phyloP scores from a whole-genome alignment of 257 asterid species.

The Solanum sparsipilum region DNA sequence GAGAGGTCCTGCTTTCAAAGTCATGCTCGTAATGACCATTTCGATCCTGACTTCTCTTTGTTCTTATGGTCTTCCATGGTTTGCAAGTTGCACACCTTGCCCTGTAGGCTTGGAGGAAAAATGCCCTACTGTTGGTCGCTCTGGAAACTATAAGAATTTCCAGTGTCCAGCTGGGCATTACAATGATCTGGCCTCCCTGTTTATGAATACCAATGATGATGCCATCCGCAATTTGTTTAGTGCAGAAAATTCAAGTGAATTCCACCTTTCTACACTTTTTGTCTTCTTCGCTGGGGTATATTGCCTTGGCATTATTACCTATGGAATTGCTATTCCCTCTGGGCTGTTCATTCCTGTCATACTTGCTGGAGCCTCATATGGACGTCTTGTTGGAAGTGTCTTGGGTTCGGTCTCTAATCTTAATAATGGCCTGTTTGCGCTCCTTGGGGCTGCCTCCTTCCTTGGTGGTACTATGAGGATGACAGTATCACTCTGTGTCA shows the following conservation, averaged over 20 bases:
- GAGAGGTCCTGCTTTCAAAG: constrained; percentile 68
- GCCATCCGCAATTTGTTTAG: constrained; percentile 82
- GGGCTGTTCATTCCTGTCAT: constrained; percentile 98
- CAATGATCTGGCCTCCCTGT: constrained; percentile 88
- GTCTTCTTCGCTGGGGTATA: constrained; percentile 49
- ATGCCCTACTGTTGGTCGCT: constrained; percentile 66
- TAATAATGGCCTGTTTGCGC: constrained; percentile 66
- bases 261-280: constrained; percentile 47
- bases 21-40: constrained; percentile 55
- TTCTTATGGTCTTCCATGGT: constrained; percentile 80
- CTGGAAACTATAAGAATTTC: constrained; percentile 81
- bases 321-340: constrained; percentile 93
- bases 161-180: constrained; percentile 67
- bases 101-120: constrained; percentile 36
- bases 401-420: constrained; percentile 55
- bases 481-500: constrained; percentile 94
- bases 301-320: constrained; percentile 68
- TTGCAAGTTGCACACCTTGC: constrained; percentile 70
- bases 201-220: constrained; percentile 82
- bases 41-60: constrained; percentile 78
- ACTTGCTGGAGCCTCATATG: constrained; percentile 97
- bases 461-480: constrained; percentile 99
- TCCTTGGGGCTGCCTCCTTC: constrained; percentile 95
- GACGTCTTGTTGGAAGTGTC: constrained; percentile 72
- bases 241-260: constrained; percentile 36